Evolutionary conservation across 352 stramenopile genomes (phyloP), one percentile per base, ranked within the genome.

Genomic region (Globisporangium recalcitrans): DNA sequence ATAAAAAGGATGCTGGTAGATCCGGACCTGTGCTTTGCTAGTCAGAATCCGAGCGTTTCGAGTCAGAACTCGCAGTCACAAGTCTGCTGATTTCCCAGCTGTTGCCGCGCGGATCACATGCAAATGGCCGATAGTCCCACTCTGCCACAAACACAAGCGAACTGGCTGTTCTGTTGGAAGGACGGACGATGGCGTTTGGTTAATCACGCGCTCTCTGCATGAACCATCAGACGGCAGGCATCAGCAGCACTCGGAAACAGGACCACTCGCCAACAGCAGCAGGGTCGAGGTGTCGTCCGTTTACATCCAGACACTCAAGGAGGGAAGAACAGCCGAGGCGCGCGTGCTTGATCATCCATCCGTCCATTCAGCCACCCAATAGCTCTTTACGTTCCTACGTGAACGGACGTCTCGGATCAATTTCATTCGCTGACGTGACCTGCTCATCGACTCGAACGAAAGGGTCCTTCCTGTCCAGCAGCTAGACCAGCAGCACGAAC

Each of bases 121-220:
- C 26, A 34, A 38, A 38, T 5, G 4, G 31, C 26, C 49, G 16
- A 24, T 38, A 27, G 11, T 46, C 38, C 38, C 38, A 46, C 38
- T 55, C 16, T 52, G 26, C 10, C 32, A 11, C 26, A 26, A 38
- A 38, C 6, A 13, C 19, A 9, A 19, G 49, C 22, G 49, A 55
- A 55, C 49, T 55, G 49, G 49, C 49, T 55, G 49, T 26, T 55
- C 49, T 40, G 32, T 24, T 9, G 14, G 16, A n/a, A 52, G 22
- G 27, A 29, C 22, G 7, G 9, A 19, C 21, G 21, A 52, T 8
- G 16, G 47, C 47, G 47, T 9, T 55, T n/a, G n/a, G n/a, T n/a
- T 55, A 55, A 55, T 55, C 49, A 55, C 13, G 46, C 11, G 6
- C 47, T 19, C 10, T 29, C 48, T 29, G 26, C 48, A 19, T 29